Conservation (phyloP, 2,329 filamentous ascomycete genomes). For the Colletotrichum sp. region DNA sequence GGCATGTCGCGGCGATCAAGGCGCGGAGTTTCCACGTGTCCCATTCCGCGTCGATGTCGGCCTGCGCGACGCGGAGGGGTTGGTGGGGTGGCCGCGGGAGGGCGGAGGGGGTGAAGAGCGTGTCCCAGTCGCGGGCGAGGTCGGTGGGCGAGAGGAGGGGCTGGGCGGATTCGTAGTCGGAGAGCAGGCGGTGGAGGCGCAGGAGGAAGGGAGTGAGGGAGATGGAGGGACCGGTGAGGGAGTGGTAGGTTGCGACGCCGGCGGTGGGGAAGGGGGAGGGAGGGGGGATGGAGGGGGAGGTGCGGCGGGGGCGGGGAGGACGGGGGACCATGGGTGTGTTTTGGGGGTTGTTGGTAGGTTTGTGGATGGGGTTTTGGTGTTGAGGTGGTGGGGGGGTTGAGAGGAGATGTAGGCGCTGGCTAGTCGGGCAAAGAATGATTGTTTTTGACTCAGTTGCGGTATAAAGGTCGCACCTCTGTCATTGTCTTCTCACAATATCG, state of each 20-base stretch:
- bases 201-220: not conserved
- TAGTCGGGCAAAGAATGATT: not conserved
- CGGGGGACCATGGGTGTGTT: not conserved
- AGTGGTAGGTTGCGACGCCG: not conserved
- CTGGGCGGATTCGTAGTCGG: slow-evolving; percentile 1
- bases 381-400: not conserved
- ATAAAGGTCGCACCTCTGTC: not conserved
- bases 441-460: not conserved
- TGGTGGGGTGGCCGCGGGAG: not conserved
- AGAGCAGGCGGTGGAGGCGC: not conserved
- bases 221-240: not conserved
- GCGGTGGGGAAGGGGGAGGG: not conserved
- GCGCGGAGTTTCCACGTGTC: slow-evolving; percentile 25
- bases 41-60: slow-evolving; percentile 48
- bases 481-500: not conserved
- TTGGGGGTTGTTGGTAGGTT: not conserved
- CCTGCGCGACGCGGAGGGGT: slow-evolving; percentile 46
- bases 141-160: not conserved
- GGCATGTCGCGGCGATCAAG: slow-evolving; percentile 44
- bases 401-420: not conserved
- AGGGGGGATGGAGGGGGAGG: no score
- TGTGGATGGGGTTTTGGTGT: not conserved
- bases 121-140: not conserved
- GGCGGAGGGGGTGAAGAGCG: not conserved
- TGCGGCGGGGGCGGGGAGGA: no score